These are phyloP conservation scores for Pseudogymnoascus sp. DNA, from an alignment of 2,329 filamentous ascomycete species.

Conservation along the genomic window DNA sequence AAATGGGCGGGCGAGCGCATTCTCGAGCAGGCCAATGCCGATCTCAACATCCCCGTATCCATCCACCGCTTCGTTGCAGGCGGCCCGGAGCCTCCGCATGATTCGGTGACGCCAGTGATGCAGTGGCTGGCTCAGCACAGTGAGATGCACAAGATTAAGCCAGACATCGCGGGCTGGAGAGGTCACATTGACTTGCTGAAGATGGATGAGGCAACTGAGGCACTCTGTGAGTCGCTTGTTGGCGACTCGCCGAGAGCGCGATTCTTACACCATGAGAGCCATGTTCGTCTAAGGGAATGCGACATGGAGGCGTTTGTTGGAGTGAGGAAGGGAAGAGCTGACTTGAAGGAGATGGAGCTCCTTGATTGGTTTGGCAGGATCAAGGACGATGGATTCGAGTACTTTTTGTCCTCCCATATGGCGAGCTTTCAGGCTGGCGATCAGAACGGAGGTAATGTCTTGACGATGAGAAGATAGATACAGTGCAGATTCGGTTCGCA, in stretches of 20 bases:
- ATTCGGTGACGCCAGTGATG: slow-evolving; percentile 15
- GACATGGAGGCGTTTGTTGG: slow-evolving; percentile 25
- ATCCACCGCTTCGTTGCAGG: slow-evolving; percentile 14
- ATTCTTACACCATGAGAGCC: slow-evolving; percentile 11
- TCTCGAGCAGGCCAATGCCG: slow-evolving; percentile 20
- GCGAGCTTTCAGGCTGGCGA: slow-evolving; percentile 9
- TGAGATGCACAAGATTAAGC: slow-evolving; percentile 9
- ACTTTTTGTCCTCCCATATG: slow-evolving; percentile 10
- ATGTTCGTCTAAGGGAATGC: slow-evolving; percentile 9
- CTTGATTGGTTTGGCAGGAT: slow-evolving; percentile 11
- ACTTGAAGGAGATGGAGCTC: slow-evolving; percentile 10
- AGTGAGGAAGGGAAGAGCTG: slow-evolving; percentile 21
- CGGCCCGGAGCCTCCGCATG: slow-evolving; percentile 8
- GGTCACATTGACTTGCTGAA: slow-evolving; percentile 10
- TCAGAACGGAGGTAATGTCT: slow-evolving; percentile 10
- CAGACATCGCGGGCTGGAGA: slow-evolving; percentile 10
- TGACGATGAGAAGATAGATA: slow-evolving; percentile 11
- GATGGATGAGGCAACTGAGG: slow-evolving; percentile 10
- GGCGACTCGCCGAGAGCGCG: slow-evolving; percentile 8
- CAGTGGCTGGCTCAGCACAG: slow-evolving; percentile 9
- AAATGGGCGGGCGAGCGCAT: slow-evolving; percentile 30
- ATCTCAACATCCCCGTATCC: slow-evolving; percentile 11
- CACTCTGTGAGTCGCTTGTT: slow-evolving; percentile 10
- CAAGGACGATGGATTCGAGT: slow-evolving; percentile 11
- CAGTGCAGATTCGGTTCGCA: too few species aligned